Percentiles rank a stretch among this genome's conserved stretches.
phyloP scores from a whole-genome alignment of 176 grass and related monocot genomes.

The Ensete glaucum region DNA sequence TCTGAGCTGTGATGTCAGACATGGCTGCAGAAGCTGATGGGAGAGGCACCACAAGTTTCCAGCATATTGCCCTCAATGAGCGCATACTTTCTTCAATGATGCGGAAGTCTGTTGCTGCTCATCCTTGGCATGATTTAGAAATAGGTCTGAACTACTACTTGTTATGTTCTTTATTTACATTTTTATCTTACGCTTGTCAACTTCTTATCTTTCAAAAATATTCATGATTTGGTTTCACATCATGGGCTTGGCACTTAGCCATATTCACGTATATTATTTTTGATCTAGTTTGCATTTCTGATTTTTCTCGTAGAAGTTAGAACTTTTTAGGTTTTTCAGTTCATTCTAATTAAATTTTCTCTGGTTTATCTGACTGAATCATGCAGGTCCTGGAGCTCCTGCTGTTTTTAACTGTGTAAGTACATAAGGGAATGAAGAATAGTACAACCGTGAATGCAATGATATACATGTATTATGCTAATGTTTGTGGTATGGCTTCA shows the following conservation, averaged over 20 bases:
- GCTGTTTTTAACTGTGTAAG: constrained; percentile 91
- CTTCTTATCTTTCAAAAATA: neutral
- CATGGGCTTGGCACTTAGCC: no score
- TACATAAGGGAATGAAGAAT: constrained; percentile 13
- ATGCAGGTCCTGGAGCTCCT: constrained; percentile 83
- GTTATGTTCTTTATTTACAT: neutral
- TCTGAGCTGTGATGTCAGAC: constrained; percentile 22
- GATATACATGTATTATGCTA: constrained; percentile 7
- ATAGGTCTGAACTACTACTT: constrained; percentile 38
- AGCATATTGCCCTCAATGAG: constrained; percentile 53
- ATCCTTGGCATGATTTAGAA: constrained; percentile 96
- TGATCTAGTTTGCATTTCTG: neutral
- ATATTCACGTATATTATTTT: neutral
- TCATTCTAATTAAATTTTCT: neutral
- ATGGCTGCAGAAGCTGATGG: constrained; percentile 64
- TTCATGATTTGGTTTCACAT: no score
- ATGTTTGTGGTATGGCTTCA: neutral
- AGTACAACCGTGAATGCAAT: neutral
- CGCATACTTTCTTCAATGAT: constrained; percentile 89
- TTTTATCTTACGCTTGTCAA: neutral
- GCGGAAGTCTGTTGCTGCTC: constrained; percentile 64
- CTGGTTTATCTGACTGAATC: neutral
- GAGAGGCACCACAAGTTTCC: constrained; percentile 26
- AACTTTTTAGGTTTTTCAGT: neutral
- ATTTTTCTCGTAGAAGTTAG: neutral